These are phyloP conservation scores for Aquilaria malaccensis DNA, from an alignment of 345 rosid genomes.

Conservation along the genomic window DNA sequence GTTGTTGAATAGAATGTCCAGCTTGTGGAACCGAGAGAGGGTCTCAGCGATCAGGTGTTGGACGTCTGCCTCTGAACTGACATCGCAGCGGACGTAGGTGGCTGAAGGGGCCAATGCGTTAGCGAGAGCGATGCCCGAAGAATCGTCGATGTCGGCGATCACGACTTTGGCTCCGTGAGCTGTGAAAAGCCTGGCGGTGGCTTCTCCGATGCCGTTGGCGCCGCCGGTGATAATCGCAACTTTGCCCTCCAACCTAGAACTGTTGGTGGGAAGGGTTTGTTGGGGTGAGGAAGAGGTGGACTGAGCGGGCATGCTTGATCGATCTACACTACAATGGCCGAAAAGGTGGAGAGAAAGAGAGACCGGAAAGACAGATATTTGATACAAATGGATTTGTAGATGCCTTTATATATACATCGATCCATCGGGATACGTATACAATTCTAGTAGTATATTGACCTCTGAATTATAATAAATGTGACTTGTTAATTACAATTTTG, in stretches of 20 bases:
- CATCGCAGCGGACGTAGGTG: conserved; percentile 61
- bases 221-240: conserved; percentile 79
- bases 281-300: too few species aligned
- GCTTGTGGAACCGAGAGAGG: conserved; percentile 26
- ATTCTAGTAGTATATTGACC: too few species aligned
- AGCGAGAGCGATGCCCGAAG: conserved; percentile 37
- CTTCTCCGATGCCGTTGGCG: conserved; percentile 79
- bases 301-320: too few species aligned
- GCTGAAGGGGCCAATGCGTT: conserved; percentile 38
- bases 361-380: too few species aligned
- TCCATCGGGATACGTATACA: too few species aligned
- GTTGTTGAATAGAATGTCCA: conserved; percentile 72
- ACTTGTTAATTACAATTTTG: too few species aligned
- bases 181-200: conserved; percentile 50
- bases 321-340: too few species aligned
- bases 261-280: too few species aligned
- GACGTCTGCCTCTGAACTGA: conserved; percentile 51
- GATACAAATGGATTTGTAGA: too few species aligned
- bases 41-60: conserved; percentile 48
- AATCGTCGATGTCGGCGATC: conserved; percentile 65
- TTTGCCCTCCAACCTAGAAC: conserved; percentile 66
- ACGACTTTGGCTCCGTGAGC: conserved; percentile 77
- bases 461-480: too few species aligned
- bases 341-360: too few species aligned
- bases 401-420: too few species aligned